Evolutionary conservation across 2,329 filamentous ascomycete species (phyloP), one percentile per base, ranked within the genome.

Genomic region (Fusarium scirpi): DNA sequence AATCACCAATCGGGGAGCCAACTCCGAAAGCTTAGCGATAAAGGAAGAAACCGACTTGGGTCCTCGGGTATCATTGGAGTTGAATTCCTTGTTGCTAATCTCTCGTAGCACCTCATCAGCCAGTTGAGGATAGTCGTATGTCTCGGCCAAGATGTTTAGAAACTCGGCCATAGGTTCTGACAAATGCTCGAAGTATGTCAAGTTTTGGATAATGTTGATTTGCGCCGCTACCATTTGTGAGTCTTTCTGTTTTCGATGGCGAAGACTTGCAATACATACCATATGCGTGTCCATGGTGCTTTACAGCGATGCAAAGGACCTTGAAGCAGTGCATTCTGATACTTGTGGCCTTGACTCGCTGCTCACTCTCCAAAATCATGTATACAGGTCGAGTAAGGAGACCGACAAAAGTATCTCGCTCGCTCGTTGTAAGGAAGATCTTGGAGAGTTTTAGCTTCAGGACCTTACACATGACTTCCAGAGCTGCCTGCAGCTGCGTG

Each of bases 101-200:
- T 99, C 96, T 75, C 94, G 91, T 62, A 99, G 82, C 30, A 98
- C 93, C 78, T 99, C 96, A 78, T 98, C 96, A 7, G 94, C 92
- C 11, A 99, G 86, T 77, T 99, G 96, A 18, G 94, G 93, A 78
- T 98, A 97, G 81, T 99, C 96, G 82, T 98, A 99, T 83, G 98
- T 95, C 78, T 98, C 94, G 2, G 94, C 91, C 27, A 99, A 85
- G 76, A 98, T 99, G 75, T 98, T 94, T 7, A 99, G 84, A 75
- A 99, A 97, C 79, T 99, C 97, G 32, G 96, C 96, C 96, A 99
- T 99, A 2, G 96, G 96, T 77, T 99, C 96, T 1, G 96, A 95
- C n/a, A 99, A 84, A 80, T 99, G 96, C 81, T 99, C 96, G 76
- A 98, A 99, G 79, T 99, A 99, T 8, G 96, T 97, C 72, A 99